A percentile compares a stretch with the other conserved stretches of the same genome.
Evolutionary conservation across 495 filamentous ascomycete genomes (phyloP).

Genomic region (Podospora pseudocomata): DNA sequence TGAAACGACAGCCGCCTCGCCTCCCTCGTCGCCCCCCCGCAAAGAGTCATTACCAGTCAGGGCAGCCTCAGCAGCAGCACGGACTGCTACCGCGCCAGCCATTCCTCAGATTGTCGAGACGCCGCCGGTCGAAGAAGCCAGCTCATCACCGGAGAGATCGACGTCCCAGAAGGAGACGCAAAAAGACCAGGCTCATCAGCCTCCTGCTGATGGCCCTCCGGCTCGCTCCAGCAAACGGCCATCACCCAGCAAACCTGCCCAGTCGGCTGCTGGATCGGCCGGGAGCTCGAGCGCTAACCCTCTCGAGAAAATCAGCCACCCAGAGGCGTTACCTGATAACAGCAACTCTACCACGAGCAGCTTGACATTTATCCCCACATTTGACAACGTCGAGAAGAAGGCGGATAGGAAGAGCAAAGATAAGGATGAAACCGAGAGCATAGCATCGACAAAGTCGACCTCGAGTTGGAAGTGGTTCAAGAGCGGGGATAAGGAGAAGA

Average conservation of each 20-base stretch:
- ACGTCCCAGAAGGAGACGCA: constrained; percentile 52
- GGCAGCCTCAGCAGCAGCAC: constrained; percentile 22
- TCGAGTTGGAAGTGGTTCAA: constrained; percentile 71
- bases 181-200: constrained; percentile 24
- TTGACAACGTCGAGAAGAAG: constrained; percentile 63
- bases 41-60: constrained; percentile 24
- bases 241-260: constrained; percentile 32
- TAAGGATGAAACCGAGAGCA: constrained; percentile 43
- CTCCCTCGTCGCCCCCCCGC: constrained; percentile 23
- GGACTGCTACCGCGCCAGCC: constrained; percentile 26
- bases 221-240: constrained; percentile 48
- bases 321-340: constrained; percentile 68
- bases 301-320: constrained; percentile 60
- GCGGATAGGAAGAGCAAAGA: constrained; percentile 62
- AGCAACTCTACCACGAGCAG: constrained; percentile 65
- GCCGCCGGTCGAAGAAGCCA: constrained; percentile 48
- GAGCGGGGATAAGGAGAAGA: constrained; percentile 43
- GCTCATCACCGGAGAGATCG: constrained; percentile 48
- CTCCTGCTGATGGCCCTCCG: constrained; percentile 40
- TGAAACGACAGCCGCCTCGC: constrained; percentile 17
- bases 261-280: constrained; percentile 16
- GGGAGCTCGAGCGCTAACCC: constrained; percentile 23
- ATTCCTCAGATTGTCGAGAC: constrained; percentile 71
- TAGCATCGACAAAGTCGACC: constrained; percentile 65
- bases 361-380: constrained; percentile 79